phyloP scores from a whole-genome alignment of 345 rosid genomes.

The Acer saccharum region DNA sequence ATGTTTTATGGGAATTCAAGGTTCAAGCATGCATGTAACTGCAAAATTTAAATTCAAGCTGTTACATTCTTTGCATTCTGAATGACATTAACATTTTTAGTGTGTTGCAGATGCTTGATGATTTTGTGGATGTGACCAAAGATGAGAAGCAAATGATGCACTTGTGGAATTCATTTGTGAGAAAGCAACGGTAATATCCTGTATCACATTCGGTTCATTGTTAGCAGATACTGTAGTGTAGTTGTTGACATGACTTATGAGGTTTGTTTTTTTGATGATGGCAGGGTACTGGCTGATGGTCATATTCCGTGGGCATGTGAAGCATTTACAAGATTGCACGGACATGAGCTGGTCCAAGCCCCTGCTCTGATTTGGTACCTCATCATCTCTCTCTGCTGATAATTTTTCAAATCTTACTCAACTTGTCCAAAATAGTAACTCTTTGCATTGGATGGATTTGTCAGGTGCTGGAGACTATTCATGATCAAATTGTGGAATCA shows the following conservation, averaged over 20 bases:
- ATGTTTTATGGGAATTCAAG: background rate
- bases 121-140: conserved; percentile 95
- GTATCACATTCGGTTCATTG: background rate
- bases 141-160: conserved; percentile 99
- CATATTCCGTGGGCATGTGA: conserved; percentile 99
- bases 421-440: no score
- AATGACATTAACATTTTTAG: conserved; percentile 1
- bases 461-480: conserved; percentile 86
- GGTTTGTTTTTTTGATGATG: conserved; percentile 9
- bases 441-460: background rate
- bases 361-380: conserved; percentile 75
- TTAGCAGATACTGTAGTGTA: background rate
- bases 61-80: background rate
- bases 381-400: background rate
- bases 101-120: conserved; percentile 90
- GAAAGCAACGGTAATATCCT: conserved; percentile 80
- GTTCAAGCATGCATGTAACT: background rate
- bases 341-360: conserved; percentile 61
- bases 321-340: conserved; percentile 85
- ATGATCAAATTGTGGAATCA: conserved; percentile 80
- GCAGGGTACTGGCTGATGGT: conserved; percentile 95
- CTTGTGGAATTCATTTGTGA: conserved; percentile 95
- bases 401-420: background rate
- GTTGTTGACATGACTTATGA: background rate
- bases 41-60: background rate